Conservation (phyloP, 2,329 filamentous ascomycete species). For the Sphaerulina vaccinii region DNA sequence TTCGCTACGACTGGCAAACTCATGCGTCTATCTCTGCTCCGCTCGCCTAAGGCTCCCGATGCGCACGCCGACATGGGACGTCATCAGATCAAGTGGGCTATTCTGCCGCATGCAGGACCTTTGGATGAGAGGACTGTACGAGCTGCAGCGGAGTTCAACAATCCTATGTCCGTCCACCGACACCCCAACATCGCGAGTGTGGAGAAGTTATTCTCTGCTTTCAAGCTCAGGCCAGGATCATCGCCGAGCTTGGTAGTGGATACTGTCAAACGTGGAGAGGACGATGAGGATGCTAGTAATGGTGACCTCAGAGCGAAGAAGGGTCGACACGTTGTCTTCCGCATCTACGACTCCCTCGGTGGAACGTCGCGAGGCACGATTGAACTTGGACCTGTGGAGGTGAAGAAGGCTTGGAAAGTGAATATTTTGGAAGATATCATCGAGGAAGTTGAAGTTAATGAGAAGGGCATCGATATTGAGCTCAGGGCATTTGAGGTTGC, state of each 20-base stretch:
- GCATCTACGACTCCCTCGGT: constrained; percentile 86
- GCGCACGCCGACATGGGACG: constrained; percentile 85
- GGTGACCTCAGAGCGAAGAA: constrained; percentile 55
- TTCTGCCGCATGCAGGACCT: constrained; percentile 76
- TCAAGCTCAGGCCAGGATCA: constrained; percentile 57
- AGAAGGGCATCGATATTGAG: constrained; percentile 41
- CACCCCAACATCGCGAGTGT: constrained; percentile 33
- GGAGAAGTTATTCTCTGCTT: constrained; percentile 49
- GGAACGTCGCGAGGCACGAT: constrained; percentile 74
- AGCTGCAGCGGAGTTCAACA: constrained; percentile 88
- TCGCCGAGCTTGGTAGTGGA: constrained; percentile 68
- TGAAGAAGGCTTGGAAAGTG: constrained; percentile 76
- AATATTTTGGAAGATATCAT: constrained; percentile 88
- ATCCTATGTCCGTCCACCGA: constrained; percentile 63
- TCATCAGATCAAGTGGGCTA: constrained; percentile 85
- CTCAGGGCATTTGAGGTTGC: constrained; percentile 42
- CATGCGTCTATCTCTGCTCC: constrained; percentile 84
- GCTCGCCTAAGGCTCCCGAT: constrained; percentile 88
- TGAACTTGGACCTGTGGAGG: constrained; percentile 61
- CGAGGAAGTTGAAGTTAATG: constrained; percentile 59
- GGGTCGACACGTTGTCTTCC: constrained; percentile 76
- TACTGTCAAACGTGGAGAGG: constrained; percentile 79
- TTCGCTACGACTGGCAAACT: constrained; percentile 86
- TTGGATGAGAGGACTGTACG: constrained; percentile 73
- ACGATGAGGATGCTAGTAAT: constrained; percentile 54